Evolutionary conservation across 345 rosid species (phyloP).

Genomic region (Aethionema arabicum): DNA sequence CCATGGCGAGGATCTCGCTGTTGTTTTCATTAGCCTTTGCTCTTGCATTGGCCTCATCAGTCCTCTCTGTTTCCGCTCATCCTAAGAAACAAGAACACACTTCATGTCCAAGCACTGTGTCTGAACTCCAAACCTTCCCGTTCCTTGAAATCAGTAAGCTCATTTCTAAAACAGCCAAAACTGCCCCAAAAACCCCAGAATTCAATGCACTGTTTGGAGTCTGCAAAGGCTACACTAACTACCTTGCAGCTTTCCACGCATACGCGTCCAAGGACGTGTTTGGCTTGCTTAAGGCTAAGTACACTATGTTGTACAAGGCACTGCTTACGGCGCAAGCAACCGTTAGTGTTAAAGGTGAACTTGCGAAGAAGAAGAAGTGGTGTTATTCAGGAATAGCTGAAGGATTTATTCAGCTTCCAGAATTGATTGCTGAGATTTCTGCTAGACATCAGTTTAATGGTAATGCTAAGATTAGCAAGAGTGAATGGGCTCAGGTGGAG

Average conservation of each 20-base stretch:
- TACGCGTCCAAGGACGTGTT: not conserved
- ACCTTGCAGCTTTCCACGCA: not conserved
- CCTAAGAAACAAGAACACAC: constrained; percentile 14
- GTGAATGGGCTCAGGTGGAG: not conserved
- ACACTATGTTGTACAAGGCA: not conserved
- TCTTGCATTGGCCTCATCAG: constrained; percentile 14
- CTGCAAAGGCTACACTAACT: constrained; percentile 18
- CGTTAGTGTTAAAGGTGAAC: constrained; percentile 16
- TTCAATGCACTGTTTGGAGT: constrained; percentile 13
- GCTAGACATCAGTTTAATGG: constrained; percentile 11
- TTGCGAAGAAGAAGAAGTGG: not conserved
- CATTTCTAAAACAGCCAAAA: not conserved
- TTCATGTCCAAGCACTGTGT: constrained; percentile 20
- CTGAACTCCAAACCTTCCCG: constrained; percentile 26
- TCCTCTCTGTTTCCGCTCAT: constrained; percentile 25
- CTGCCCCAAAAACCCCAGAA: not conserved
- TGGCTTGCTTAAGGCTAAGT: not conserved
- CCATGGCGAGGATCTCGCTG: constrained; percentile 44
- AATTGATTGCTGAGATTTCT: not conserved
- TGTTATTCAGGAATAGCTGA: constrained; percentile 19
- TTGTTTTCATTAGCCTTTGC: constrained; percentile 32
- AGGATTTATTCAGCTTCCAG: not conserved
- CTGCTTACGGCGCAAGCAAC: constrained; percentile 10
- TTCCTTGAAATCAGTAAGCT: constrained; percentile 5
- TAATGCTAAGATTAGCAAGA: constrained; percentile 17